Percentiles rank a stretch among this genome's conserved stretches.
phyloP scores from a whole-genome alignment of 2,329 filamentous ascomycete species.

The Neoarthrinium moseri region DNA sequence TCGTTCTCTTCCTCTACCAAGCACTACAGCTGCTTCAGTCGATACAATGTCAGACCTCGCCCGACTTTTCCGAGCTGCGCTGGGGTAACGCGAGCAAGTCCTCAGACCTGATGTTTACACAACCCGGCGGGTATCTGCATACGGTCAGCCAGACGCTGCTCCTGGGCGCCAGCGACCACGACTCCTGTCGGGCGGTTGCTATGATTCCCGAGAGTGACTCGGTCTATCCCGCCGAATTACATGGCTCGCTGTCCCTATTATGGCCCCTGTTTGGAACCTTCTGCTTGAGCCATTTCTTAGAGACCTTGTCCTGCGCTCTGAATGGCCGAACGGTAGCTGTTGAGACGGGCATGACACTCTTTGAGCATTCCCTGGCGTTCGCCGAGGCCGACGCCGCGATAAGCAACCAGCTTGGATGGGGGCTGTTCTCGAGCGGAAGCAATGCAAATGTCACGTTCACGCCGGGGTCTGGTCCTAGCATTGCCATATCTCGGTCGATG shows the following conservation, averaged over 20 bases:
- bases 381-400: conserved; percentile 91
- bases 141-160: conserved; percentile 69
- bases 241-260: conserved; percentile 73
- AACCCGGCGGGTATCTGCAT: conserved; percentile 70
- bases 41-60: conserved; percentile 87
- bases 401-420: conserved; percentile 73
- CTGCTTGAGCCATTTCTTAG: conserved; percentile 79
- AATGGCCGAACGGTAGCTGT: conserved; percentile 77
- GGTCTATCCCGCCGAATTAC: conserved; percentile 53
- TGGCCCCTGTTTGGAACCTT: conserved; percentile 74
- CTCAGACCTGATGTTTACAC: conserved; percentile 68
- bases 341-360: conserved; percentile 93
- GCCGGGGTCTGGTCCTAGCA: conserved; percentile 35
- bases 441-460: conserved; percentile 42
- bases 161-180: conserved; percentile 69
- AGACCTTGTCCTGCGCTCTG: conserved; percentile 83
- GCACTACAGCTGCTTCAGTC: conserved; percentile 72
- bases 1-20: conserved; percentile 68
- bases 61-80: conserved; percentile 66
- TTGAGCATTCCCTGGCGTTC: conserved; percentile 94
- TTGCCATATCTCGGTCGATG: conserved; percentile 60
- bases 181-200: conserved; percentile 71
- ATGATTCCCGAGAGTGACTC: conserved; percentile 64
- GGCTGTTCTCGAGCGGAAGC: conserved; percentile 53
- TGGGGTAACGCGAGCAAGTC: conserved; percentile 67